These are phyloP conservation scores for Cercospora nicotianae DNA, from an alignment of 2,329 filamentous ascomycete genomes.

Conservation along the genomic window DNA sequence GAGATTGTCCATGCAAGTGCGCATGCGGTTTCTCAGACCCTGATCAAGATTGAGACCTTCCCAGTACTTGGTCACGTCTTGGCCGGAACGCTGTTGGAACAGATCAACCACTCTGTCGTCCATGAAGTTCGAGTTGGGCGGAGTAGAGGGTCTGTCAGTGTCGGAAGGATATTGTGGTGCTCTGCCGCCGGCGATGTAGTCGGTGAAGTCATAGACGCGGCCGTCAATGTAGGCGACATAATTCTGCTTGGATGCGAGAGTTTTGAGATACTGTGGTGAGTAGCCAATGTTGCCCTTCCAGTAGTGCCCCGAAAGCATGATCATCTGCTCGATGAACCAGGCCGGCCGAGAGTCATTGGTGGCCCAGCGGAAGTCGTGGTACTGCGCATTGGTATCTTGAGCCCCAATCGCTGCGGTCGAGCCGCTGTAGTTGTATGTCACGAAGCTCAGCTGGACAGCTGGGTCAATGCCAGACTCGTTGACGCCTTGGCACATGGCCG, in stretches of 20 bases:
- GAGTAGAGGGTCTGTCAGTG: constrained; percentile 49
- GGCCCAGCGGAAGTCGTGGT: constrained; percentile 89
- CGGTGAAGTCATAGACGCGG: constrained; percentile 85
- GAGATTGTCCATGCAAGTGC: constrained; percentile 83
- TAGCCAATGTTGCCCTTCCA: constrained; percentile 88
- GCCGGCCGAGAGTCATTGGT: constrained; percentile 80
- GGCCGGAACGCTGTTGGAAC: constrained; percentile 73
- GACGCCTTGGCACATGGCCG: constrained; percentile 79
- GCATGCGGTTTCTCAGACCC: constrained; percentile 65
- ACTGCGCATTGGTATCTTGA: constrained; percentile 71
- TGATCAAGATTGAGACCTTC: constrained; percentile 63
- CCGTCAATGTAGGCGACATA: constrained; percentile 76
- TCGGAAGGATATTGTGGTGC: constrained; percentile 59
- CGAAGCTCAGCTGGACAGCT: constrained; percentile 82
- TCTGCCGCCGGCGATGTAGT: constrained; percentile 76
- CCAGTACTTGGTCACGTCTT: constrained; percentile 84
- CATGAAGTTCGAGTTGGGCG: constrained; percentile 74
- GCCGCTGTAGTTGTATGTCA: constrained; percentile 71
- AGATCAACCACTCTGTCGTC: constrained; percentile 68
- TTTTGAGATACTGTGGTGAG: constrained; percentile 72
- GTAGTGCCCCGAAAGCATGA: constrained; percentile 72
- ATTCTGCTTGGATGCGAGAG: constrained; percentile 53
- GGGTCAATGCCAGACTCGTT: constrained; percentile 66
- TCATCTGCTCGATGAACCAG: constrained; percentile 91
- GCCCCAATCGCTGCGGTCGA: constrained; percentile 63